Conservation (phyloP, 2,329 filamentous ascomycete genomes). For the Clonostachys rhizophaga region DNA sequence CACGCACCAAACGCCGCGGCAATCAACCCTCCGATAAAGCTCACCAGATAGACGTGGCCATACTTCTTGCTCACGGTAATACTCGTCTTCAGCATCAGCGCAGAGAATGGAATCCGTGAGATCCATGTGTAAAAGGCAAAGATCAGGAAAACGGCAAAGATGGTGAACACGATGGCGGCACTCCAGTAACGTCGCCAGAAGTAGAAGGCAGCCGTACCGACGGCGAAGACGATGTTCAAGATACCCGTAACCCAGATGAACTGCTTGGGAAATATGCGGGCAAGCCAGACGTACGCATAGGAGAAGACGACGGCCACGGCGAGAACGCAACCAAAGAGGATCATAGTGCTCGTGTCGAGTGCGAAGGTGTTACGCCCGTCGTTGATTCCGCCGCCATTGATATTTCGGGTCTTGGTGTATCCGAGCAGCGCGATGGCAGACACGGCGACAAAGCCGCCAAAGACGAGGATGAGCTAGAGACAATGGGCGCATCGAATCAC, state of each 20-base stretch:
- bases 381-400: conserved; percentile 72
- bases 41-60: conserved; percentile 84
- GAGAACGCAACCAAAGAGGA: conserved; percentile 79
- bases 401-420: conserved; percentile 59
- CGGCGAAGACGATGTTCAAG: conserved; percentile 75
- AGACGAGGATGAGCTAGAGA: conserved; percentile 62
- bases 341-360: conserved; percentile 78
- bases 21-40: conserved; percentile 73
- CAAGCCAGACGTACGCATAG: conserved; percentile 70
- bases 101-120: conserved; percentile 83
- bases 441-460: conserved; percentile 70
- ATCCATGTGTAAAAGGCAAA: conserved; percentile 90
- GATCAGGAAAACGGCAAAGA: conserved; percentile 71
- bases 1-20: conserved; percentile 76
- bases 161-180: conserved; percentile 80
- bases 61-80: conserved; percentile 81
- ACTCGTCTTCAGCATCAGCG: conserved; percentile 80
- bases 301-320: conserved; percentile 70
- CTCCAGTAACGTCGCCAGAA: conserved; percentile 72
- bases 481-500: not conserved
- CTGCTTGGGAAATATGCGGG: conserved; percentile 76
- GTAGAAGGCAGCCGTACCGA: conserved; percentile 88
- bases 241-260: conserved; percentile 94
- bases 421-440: conserved; percentile 72
- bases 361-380: conserved; percentile 58